Base-by-base conservation (phyloP, 148 eudicot genomes). In the Camellia granthamiana region DNA sequence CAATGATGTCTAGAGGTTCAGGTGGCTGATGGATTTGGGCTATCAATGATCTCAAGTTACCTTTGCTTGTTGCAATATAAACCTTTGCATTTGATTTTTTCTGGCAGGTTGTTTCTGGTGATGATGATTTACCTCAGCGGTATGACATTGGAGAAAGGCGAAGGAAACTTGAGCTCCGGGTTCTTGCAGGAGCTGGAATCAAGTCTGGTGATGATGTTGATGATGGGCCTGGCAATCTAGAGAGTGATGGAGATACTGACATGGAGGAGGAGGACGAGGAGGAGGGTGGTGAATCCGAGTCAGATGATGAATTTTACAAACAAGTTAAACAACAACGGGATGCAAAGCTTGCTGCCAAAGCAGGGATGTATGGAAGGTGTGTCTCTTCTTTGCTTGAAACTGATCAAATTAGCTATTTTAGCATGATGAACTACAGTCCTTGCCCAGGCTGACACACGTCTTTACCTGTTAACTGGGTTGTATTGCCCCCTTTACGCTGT, bases 61-160 rank as follows among this genome's bases (percentile, higher is more conserved):
- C 16, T 58, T 10, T 59, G 64, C 44, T 74, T 76, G 8, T 76
- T 60, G 42, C 68, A 60, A 60, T 16, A 13, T 21, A 7, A 12
- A 7, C 6, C 13, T 30, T 5, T 23, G 13, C 67, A 23, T 77
- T 15, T 16, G 46, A 30, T 19, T 77, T 59, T 12, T 73, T 79
- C 69, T 85, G 78, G 80, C 83, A 91, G 97, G 84, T 86, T 79
- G 58, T 88, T 73, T 91, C 97, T 83, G 98, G 98, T 82, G 98
- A 94, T 80, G 94, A 91, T 79, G 98, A 94, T 88, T 77, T 92
- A 74, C 98, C 98, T 2, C 85, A 87, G 83, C 88, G 98, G 75
- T 97, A 94, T 79, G 92, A 91, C 82, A 85, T 94, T 78, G 98
- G 98, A 76, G 94, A 91, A 84, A 88, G 97, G 81, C 85, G 98